Evolutionary conservation across 352 stramenopile genomes (phyloP).

Genomic region (Globisporangium emineosum): DNA sequence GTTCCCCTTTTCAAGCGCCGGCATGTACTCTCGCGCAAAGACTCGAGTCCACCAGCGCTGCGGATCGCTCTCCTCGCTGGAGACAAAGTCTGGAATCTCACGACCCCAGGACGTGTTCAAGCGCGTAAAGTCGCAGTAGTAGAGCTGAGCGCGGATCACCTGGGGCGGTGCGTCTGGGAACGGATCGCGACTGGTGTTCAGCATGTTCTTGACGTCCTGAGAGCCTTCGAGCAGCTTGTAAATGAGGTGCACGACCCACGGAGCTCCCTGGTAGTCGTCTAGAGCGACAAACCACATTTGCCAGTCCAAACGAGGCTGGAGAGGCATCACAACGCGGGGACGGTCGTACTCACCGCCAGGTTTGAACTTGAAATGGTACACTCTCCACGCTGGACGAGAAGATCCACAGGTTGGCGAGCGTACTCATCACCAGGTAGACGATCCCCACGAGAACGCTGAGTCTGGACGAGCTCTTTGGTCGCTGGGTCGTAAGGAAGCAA

Average conservation of each 20-base stretch:
- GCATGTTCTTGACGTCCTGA: conserved; percentile 51
- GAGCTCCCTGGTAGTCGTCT: conserved; percentile 67
- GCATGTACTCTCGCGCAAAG: conserved; percentile 38
- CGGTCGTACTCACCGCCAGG: conserved; percentile 45
- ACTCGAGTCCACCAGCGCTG: conserved; percentile 44
- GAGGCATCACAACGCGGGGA: conserved; percentile 37
- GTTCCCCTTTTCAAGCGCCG: conserved; percentile 39
- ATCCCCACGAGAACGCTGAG: conserved; percentile 8
- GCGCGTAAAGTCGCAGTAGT: conserved; percentile 88
- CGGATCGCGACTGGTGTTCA: conserved; percentile 57
- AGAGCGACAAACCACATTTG: conserved; percentile 93
- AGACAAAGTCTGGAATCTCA: conserved; percentile 14
- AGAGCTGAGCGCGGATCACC: conserved; percentile 59
- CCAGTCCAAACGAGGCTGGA: conserved; percentile 87
- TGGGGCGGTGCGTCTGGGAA: conserved; percentile 41
- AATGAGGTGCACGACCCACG: conserved; percentile 87
- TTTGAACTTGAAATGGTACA: conserved; percentile 88
- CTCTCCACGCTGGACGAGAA: conserved; percentile 57
- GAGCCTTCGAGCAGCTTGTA: conserved; percentile 77
- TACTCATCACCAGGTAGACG: conserved; percentile 29
- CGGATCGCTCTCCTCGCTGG: background rate
- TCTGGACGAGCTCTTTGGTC: background rate
- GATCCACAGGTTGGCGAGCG: conserved; percentile 25
- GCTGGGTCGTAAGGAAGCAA: background rate
- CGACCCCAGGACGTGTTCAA: conserved; percentile 58